A percentile compares a stretch with the other conserved stretches of the same genome.
phyloP scores from a whole-genome alignment of 2,329 filamentous ascomycete species.

The Epichloe aotearoae region DNA sequence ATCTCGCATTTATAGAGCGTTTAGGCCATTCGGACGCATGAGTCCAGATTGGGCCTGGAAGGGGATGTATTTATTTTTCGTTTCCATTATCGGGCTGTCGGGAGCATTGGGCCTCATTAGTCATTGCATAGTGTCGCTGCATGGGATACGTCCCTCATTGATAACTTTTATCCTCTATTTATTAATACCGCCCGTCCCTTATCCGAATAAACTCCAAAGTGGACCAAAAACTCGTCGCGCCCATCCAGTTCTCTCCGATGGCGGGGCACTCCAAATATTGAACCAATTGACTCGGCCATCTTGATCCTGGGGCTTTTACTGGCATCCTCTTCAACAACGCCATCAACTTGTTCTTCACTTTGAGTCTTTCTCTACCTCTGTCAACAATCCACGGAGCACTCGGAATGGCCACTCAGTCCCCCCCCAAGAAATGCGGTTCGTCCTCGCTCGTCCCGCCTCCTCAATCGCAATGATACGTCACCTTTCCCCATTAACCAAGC shows the following conservation, averaged over 20 bases:
- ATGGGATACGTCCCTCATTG: background rate
- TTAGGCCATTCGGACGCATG: background rate
- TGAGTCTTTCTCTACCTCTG: background rate
- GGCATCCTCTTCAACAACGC: background rate
- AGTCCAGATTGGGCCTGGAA: background rate
- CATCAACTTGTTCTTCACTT: background rate
- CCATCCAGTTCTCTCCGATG: conserved; percentile 14
- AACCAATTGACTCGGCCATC: background rate
- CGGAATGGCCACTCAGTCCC: conserved; percentile 30
- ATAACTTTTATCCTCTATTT: no score
- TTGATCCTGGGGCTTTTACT: no score
- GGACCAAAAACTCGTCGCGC: background rate
- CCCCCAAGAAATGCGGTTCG: conserved; percentile 47
- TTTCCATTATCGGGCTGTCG: background rate
- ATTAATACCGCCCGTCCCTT: no score
- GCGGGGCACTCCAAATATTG: conserved; percentile 14
- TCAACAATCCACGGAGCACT: background rate
- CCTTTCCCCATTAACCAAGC: conserved; percentile 5
- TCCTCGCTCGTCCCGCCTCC: conserved; percentile 3
- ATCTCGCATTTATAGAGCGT: background rate
- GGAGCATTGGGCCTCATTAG: background rate
- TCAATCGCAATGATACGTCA: background rate
- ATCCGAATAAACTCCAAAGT: no score
- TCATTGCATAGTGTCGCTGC: background rate
- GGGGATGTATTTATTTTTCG: background rate